Base-by-base conservation (phyloP, 805 yeast species). In the Kodamaea neixiangensis region DNA sequence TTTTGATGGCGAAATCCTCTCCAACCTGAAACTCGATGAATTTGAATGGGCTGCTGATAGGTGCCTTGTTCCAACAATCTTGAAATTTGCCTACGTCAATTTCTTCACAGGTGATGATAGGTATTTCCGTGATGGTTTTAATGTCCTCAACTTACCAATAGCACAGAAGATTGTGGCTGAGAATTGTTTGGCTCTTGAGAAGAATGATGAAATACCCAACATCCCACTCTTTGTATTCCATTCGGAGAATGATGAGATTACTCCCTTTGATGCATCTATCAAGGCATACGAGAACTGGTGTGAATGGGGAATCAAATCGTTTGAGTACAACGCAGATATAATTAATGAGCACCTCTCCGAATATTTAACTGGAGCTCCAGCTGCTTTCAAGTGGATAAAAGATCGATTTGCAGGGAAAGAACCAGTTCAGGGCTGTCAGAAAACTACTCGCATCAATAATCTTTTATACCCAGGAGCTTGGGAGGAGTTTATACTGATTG, bases 391-490 rank as follows among this genome's bases (percentile, higher is more conserved):
- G 7, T 64, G 63, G 62, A 22, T 64, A 7, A 44, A 53, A 25
- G 55, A 55, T 7, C 51, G 58, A 21, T 57, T 59, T 10, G 45
- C 48, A 2, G 62, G 63, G 9, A 49, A 22, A 7, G 45, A 45
- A 2, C 50, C 61, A 5, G 52, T 58, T 11, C 10, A 47, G 2
- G 66, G 67, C 5, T 64, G 68, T 43, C 29, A 45, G 14, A 53
- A 44, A 22, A 52, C 47, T 79, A 85, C 67, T 70, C 53, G 84
- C 74, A 54, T 66, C 66, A 9, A 70, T 61, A 63, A 69, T 70
- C 42, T 87, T 75, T 51, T 81, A 70, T 59, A 62, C 69, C 56
- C 65, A 73, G 48, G 69, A 74, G 47, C 80, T 11, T 47, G 21
- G 17, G 29, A 31, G 10, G 14, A 13, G 11, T 44, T 44, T 10